Percentiles rank a stretch among this genome's conserved stretches.
Conservation (phyloP, 352 stramenopile genomes). For the Hyaloperonospora brassicae region DNA sequence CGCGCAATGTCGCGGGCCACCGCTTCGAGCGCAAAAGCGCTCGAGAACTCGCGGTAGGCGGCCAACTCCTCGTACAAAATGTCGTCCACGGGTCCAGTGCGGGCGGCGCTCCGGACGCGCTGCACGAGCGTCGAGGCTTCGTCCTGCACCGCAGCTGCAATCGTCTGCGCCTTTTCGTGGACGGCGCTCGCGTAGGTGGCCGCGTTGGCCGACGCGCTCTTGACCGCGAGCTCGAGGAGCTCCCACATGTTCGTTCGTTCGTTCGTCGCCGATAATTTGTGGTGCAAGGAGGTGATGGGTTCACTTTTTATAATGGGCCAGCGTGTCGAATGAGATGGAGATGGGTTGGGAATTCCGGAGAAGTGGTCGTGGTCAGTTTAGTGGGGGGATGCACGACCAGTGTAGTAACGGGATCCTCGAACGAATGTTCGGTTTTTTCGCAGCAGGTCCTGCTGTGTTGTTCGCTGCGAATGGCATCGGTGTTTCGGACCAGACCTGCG, state of each 20-base stretch:
- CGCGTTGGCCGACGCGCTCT: constrained; percentile 60
- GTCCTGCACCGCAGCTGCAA: constrained; percentile 66
- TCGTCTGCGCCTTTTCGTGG: constrained; percentile 66
- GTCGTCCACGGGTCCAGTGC: constrained; percentile 66
- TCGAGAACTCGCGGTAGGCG: constrained; percentile 54
- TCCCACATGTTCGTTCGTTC: constrained; percentile 45
- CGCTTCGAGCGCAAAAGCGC: constrained; percentile 52
- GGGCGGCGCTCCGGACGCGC: constrained; percentile 49
- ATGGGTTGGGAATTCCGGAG: too few species aligned
- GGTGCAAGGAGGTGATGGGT: too few species aligned
- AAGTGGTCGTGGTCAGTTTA: too few species aligned
- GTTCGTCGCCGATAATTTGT: too few species aligned
- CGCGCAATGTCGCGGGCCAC: constrained; percentile 68
- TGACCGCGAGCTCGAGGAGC: constrained; percentile 67
- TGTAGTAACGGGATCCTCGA: too few species aligned
- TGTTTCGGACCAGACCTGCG: too few species aligned
- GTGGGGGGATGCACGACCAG: too few species aligned
- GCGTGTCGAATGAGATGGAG: too few species aligned
- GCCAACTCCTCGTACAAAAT: constrained; percentile 77
- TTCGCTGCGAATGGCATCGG: too few species aligned
- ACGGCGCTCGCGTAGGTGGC: constrained; percentile 63
- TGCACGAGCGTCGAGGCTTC: constrained; percentile 57
- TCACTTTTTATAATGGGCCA: too few species aligned
- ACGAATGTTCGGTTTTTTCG: too few species aligned
- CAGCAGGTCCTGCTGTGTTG: too few species aligned